A percentile compares a stretch with the other conserved stretches of the same genome.
phyloP scores from a whole-genome alignment of 2,329 filamentous ascomycete genomes.

The Aspergillus transmontanensis region DNA sequence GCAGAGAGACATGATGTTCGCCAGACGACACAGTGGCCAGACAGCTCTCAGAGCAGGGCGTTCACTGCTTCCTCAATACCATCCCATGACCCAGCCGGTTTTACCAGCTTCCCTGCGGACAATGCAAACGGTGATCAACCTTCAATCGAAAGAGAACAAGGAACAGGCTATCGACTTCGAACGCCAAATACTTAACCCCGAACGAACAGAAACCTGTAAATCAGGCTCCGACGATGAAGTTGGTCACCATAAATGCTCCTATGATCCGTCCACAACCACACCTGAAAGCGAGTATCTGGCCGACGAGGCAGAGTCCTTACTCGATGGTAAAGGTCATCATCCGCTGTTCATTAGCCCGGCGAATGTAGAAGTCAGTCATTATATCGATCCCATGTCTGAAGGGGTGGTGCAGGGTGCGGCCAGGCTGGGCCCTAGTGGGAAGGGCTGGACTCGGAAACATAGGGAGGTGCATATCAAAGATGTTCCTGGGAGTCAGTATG shows the following conservation, averaged over 20 bases:
- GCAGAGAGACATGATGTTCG: not conserved
- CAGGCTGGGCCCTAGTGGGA: conserved; percentile 21
- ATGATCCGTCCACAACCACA: conserved; percentile 26
- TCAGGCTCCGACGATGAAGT: conserved; percentile 32
- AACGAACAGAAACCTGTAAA: conserved; percentile 25
- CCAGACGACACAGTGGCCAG: not conserved
- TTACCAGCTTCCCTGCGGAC: not conserved
- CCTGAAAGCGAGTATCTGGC: conserved; percentile 24
- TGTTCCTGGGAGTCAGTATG: conserved; percentile 11
- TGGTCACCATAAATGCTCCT: conserved; percentile 28
- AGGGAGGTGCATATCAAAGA: conserved; percentile 20
- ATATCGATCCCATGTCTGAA: conserved; percentile 22
- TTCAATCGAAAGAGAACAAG: not conserved
- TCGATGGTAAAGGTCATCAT: conserved; percentile 22
- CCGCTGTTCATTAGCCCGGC: conserved; percentile 29
- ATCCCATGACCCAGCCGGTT: not conserved
- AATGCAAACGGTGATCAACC: not conserved
- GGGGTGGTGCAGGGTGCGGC: conserved; percentile 16
- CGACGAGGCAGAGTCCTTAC: conserved; percentile 26
- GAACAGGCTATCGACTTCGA: conserved; percentile 14
- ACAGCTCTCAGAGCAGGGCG: not conserved
- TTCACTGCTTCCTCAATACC: not conserved
- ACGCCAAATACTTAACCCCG: conserved; percentile 22
- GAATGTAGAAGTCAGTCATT: conserved; percentile 23
- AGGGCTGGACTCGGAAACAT: conserved; percentile 29